Conservation (phyloP, 371 early-diverging fungal species). For the Syncephalastrum contaminatum region DNA sequence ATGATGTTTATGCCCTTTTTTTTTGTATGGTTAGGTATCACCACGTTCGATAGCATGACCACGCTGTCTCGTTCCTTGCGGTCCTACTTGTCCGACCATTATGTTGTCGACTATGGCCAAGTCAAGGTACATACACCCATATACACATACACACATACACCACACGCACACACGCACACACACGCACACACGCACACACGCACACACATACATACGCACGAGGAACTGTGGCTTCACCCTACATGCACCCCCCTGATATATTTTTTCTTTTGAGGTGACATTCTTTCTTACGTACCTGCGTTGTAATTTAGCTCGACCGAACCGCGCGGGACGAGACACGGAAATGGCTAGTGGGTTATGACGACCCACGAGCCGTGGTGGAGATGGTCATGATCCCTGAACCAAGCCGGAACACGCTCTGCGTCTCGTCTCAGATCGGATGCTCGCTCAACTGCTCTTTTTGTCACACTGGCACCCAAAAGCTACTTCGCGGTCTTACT, state of each 20-base stretch:
- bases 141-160: no score
- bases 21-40: constrained; percentile 28
- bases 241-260: no score
- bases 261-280: background rate
- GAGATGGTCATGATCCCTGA: constrained; percentile 77
- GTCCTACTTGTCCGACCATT: constrained; percentile 44
- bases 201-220: no score
- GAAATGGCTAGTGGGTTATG: constrained; percentile 20
- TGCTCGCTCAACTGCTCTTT: constrained; percentile 87
- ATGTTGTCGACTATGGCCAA: constrained; percentile 60
- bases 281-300: background rate
- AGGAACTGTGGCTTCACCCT: no score
- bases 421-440: constrained; percentile 89
- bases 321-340: constrained; percentile 13
- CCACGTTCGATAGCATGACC: constrained; percentile 63
- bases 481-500: constrained; percentile 73
- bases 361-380: constrained; percentile 56
- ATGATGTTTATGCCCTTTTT: no score
- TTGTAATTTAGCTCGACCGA: constrained; percentile 9
- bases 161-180: no score
- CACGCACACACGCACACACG: no score
- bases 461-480: constrained; percentile 93
- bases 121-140: constrained; percentile 40
- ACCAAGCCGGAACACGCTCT: constrained; percentile 72
- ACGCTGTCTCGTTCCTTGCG: constrained; percentile 58